Conservation (phyloP, 441 rosid genomes). For the Erodium texanum region DNA sequence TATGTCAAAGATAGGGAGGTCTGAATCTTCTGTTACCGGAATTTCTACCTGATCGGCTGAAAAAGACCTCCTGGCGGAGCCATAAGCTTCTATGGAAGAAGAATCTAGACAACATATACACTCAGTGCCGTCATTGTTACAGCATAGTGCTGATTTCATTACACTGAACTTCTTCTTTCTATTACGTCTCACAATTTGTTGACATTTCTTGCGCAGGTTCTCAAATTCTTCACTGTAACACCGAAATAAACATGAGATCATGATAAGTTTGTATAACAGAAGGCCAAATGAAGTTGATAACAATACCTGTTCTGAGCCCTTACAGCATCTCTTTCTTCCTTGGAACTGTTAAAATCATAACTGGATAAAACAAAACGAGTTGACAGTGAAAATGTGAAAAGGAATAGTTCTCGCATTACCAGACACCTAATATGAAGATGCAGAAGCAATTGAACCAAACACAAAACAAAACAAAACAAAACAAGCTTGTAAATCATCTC, state of each 20-base stretch:
- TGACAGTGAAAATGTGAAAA: neutral
- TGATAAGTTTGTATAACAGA: neutral
- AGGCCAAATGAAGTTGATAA: neutral
- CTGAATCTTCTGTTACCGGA: slow-evolving; percentile 38
- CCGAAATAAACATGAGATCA: neutral
- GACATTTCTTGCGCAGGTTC: slow-evolving; percentile 54
- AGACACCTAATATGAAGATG: neutral
- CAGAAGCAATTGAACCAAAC: neutral
- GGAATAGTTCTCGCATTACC: neutral
- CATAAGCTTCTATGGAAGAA: slow-evolving; percentile 43
- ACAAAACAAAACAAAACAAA: too few species aligned
- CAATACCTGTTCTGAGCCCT: slow-evolving; percentile 55
- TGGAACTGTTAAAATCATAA: slow-evolving; percentile 61
- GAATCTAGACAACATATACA: slow-evolving; percentile 35
- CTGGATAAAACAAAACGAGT: slow-evolving; percentile 28
- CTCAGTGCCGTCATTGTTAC: neutral
- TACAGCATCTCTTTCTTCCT: slow-evolving; percentile 55
- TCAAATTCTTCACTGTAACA: slow-evolving; percentile 65
- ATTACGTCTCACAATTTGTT: slow-evolving; percentile 34
- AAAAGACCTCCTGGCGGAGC: slow-evolving; percentile 55
- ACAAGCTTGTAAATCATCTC: neutral
- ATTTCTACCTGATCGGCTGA: slow-evolving; percentile 35
- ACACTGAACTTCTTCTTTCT: slow-evolving; percentile 23
- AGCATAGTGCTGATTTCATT: neutral
- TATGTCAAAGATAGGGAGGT: slow-evolving; percentile 40